Base-by-base conservation (phyloP, 148 eudicot genomes). In the Mesembryanthemum crystallinum region DNA sequence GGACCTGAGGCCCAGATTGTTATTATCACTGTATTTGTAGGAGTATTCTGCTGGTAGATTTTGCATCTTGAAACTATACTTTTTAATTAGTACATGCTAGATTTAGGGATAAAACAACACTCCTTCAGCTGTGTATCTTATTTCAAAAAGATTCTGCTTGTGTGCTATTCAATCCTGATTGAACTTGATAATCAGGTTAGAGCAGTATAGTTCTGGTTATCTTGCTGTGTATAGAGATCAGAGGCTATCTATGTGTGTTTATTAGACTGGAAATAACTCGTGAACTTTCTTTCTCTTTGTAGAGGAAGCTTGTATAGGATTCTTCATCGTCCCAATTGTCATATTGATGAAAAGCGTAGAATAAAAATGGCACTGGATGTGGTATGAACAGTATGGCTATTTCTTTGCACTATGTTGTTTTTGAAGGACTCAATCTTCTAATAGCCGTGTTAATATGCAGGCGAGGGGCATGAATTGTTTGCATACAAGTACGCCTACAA, bases 391-490 rank as follows among this genome's bases (percentile, higher is more conserved):
- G 11, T 14, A 25, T 20, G 35, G 43, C 27, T 49, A 51, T 72
- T 17, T 55, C 29, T 74, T 60, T 42, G 49, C 72, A 54, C 32
- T 76, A 42, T 8, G 39, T 66, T 67, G 29, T 72, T 57, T 23
- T 49, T 33, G 52, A 57, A 68, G 24, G 23, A 43, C 24, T 24
- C 77, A 29, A 52, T 67, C 65, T 57, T 80, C 35, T 69, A 32
- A 73, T 25, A 65, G 67, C 68, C 65, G 27, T 54, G 27, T 69
- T 70, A 7, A 55, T 73, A 64, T 88, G 85, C 87, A 96, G 98
- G 98, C 99, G 47, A 89, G 88, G 85, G 99, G 99, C 71, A 96
- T 96, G 99, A 87, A 89, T 83, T 96, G 99, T 88, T 89, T 96
- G 89, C 99, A 96, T 81, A 84, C 90, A 20, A 96, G 99, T 81